A percentile compares a stretch with the other conserved stretches of the same genome.
phyloP scores from a whole-genome alignment of 176 grass and related monocot genomes.

The barley (Hordeum vulgare) region MorexV3_pseudomolecules_assembly NC_058518.1:468306957-468307456 shows the following conservation, averaged over 20 bases:
- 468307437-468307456: too few relatives aligned
- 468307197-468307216: neutral
- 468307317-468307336: neutral
- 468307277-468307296: constrained; percentile 14
- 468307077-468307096: constrained; percentile 11
- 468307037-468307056: constrained; percentile 84
- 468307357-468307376: neutral
- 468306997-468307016: constrained; percentile 39
- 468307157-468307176: neutral
- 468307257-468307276: constrained; percentile 8
- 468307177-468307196: neutral
- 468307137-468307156: neutral
- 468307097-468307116: neutral
- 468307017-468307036: constrained; percentile 62
- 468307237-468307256: neutral
- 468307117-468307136: constrained; percentile 3
- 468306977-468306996: constrained; percentile 41
- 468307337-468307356: neutral
- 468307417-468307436: too few relatives aligned
- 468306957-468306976: constrained; percentile 39
- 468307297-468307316: constrained; percentile 1
- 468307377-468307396: neutral
- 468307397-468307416: neutral
- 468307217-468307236: neutral
- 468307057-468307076: constrained; percentile 20